Base-by-base conservation (phyloP, 2,329 filamentous ascomycete species). In the Alternaria alternata region DNA sequence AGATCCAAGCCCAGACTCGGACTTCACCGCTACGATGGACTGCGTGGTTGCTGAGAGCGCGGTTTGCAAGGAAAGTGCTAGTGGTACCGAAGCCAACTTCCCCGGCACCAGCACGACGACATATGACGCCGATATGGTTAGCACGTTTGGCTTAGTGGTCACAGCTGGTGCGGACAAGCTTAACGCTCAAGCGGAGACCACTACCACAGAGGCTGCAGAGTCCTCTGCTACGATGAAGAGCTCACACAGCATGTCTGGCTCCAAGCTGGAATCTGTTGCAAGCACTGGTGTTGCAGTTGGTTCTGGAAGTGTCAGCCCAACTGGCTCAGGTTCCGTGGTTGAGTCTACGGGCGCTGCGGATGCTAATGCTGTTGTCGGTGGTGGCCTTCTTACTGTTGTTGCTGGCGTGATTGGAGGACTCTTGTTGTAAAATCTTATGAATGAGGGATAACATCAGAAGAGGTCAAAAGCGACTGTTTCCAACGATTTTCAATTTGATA, bases 11-110 rank as follows among this genome's bases (percentile, higher is more conserved):
- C 52, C 52, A 7, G 52, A 39, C 7, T 55, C 44, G 54, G 48
- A 62, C 48, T 73, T 73, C 58, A 70, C 67, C 9, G 56, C 59
- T 16, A 72, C 63, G 12, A 58, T 59, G 46, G 65, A 68, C 46
- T 74, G 72, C 48, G 52, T 52, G 2, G 20, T 72, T 7, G 57
- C 54, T 3, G 38, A 61, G 7, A 60, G 34, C 20, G 66, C 65
- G 3, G 57, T 70, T 16, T 75, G 73, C 65, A 65, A 57, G 44
- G 63, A 71, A 42, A 67, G 51, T 12, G 65, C 62, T 8, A 63
- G 65, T 24, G 73, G 71, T n/a, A 53, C 48, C 8, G 65, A 68
- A 30, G 72, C 72, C 1, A 74, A 74, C 43, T 65, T 63, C 41
- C 71, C 72, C 2, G 71, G 73, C 5, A 59, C 51, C 11, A 66